phyloP scores from a whole-genome alignment of 2,329 filamentous ascomycete genomes.

The Pseudogymnoascus sp. region DNA sequence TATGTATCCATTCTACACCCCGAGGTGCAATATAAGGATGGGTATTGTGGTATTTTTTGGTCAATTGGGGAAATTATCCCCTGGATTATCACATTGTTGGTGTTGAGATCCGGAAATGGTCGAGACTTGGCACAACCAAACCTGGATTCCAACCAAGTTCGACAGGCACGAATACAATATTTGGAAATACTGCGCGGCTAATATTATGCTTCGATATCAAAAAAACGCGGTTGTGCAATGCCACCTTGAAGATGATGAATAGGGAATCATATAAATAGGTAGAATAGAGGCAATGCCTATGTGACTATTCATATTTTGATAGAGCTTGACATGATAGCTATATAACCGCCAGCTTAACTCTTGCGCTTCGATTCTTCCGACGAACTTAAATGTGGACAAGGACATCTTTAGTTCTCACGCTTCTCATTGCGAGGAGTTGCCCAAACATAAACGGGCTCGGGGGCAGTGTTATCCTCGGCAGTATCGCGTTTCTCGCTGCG shows the following conservation, averaged over 20 bases:
- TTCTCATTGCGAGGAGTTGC: background rate
- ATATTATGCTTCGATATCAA: no score
- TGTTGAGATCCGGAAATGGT: no score
- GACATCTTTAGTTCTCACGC: background rate
- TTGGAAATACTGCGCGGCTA: no score
- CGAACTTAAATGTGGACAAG: background rate
- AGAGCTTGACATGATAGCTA: background rate
- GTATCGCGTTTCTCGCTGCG: background rate
- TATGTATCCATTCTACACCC: no score
- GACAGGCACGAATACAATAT: no score
- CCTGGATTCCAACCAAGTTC: no score
- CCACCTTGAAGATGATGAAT: background rate
- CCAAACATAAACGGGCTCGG: background rate
- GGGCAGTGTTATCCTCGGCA: background rate
- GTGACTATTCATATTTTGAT: background rate
- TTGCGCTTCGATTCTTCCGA: background rate
- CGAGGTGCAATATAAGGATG: no score
- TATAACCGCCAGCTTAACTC: background rate
- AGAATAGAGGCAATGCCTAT: background rate
- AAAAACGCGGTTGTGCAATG: background rate
- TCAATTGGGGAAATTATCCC: no score
- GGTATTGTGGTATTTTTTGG: no score
- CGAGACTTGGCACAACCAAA: no score
- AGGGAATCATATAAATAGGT: background rate
- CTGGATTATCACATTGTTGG: no score